phyloP scores from a whole-genome alignment of 176 grass and related monocot species.

The Oryza punctata region DNA sequence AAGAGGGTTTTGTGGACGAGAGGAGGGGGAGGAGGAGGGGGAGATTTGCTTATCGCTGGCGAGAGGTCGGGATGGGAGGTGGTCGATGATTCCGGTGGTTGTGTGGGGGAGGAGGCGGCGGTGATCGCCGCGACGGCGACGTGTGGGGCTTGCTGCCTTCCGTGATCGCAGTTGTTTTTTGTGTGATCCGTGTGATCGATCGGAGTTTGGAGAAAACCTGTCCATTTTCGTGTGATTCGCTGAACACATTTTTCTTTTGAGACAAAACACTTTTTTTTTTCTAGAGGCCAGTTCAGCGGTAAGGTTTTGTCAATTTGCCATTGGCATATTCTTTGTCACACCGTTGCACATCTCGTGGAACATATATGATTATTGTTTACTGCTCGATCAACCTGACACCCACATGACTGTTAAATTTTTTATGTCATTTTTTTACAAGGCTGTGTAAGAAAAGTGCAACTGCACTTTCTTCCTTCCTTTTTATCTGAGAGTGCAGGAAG shows the following conservation, averaged over 20 bases:
- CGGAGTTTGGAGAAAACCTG: neutral
- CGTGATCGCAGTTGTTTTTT: neutral
- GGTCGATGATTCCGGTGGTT: constrained; percentile 2
- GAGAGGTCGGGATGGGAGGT: constrained; percentile 53
- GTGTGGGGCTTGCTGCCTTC: constrained; percentile 42
- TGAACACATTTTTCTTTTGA: neutral
- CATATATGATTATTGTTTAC: neutral
- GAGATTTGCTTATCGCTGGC: constrained; percentile 60
- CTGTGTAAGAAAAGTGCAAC: neutral
- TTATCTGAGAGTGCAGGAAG: neutral
- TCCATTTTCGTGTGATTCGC: neutral
- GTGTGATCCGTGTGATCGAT: constrained; percentile 56
- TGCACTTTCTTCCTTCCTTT: neutral
- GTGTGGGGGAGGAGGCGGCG: constrained; percentile 35
- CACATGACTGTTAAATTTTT: neutral
- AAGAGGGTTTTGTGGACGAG: constrained; percentile 48
- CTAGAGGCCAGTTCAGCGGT: neutral
- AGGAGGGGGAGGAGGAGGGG: neutral
- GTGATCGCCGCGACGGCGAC: constrained; percentile 53
- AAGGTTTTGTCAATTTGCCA: neutral
- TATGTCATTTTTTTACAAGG: neutral
- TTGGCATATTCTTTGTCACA: neutral
- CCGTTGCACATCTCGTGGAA: neutral
- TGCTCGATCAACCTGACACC: neutral
- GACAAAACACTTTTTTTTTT: no score